Percentiles rank a stretch among this genome's conserved stretches.
phyloP scores from a whole-genome alignment of 2,329 filamentous ascomycete species.

The Lachnum nothofagi region DNA sequence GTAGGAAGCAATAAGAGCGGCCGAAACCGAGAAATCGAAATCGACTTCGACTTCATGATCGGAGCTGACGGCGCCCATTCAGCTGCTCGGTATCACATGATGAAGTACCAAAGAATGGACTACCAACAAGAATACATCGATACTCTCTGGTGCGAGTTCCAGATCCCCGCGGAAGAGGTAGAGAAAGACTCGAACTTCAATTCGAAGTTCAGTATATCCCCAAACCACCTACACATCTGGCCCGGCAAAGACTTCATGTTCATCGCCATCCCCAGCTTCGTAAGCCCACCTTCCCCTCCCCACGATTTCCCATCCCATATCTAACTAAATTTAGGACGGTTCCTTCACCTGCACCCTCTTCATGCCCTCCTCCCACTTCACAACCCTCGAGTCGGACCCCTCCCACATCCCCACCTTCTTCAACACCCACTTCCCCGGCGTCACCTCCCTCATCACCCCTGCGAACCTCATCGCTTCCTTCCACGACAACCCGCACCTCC shows the following conservation, averaged over 20 bases:
- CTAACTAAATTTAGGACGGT: conserved; percentile 58
- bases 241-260: conserved; percentile 94
- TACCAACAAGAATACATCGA: conserved; percentile 95
- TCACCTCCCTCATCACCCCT: conserved; percentile 65
- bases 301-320: not conserved
- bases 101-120: conserved; percentile 89
- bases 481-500: conserved; percentile 76
- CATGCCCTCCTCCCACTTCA: conserved; percentile 66
- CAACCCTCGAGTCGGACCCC: conserved; percentile 58
- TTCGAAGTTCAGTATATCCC: conserved; percentile 70
- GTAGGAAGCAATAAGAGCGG: conserved; percentile 30
- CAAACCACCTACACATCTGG: conserved; percentile 96
- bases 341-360: conserved; percentile 96
- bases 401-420: conserved; percentile 67
- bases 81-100: conserved; percentile 82
- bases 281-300: conserved; percentile 2
- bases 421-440: conserved; percentile 78
- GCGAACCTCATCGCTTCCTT: conserved; percentile 70
- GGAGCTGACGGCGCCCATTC: conserved; percentile 95
- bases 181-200: conserved; percentile 29
- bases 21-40: conserved; percentile 61
- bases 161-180: conserved; percentile 54
- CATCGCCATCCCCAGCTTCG: conserved; percentile 76
- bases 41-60: conserved; percentile 87
- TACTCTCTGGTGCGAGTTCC: conserved; percentile 95